Conservation (phyloP, 2,329 filamentous ascomycete genomes). For the Emericellopsis atlantica region DNA sequence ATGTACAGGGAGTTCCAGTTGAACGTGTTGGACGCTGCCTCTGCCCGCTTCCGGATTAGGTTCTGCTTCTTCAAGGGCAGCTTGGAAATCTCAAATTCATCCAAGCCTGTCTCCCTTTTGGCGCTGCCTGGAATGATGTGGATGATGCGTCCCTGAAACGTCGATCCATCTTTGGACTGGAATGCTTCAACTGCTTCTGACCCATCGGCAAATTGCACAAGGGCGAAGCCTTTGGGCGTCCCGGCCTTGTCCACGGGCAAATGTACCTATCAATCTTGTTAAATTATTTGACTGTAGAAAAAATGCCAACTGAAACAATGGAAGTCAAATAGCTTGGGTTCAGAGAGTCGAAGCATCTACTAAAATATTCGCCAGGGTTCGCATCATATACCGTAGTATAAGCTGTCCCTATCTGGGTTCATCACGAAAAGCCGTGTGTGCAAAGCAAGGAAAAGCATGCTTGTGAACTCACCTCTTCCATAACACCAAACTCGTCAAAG, state of each 20-base stretch:
- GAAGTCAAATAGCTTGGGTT: slow-evolving; percentile 18
- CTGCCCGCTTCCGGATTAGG: slow-evolving; percentile 72
- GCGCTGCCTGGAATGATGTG: slow-evolving; percentile 78
- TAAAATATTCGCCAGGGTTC: slow-evolving; percentile 93
- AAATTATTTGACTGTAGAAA: slow-evolving; percentile 8
- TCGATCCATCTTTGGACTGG: slow-evolving; percentile 65
- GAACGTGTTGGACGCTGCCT: slow-evolving; percentile 67
- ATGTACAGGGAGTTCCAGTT: slow-evolving; percentile 99
- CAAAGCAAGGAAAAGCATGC: neutral
- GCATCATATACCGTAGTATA: slow-evolving; percentile 89
- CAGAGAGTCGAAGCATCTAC: slow-evolving; percentile 98
- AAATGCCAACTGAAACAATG: slow-evolving; percentile 8
- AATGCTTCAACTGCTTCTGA: slow-evolving; percentile 69
- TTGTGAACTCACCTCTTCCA: slow-evolving; percentile 69
- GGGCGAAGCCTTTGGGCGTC: slow-evolving; percentile 79
- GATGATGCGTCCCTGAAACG: slow-evolving; percentile 84
- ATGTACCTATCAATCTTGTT: slow-evolving; percentile 55
- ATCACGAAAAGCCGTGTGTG: slow-evolving; percentile 51
- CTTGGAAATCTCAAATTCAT: slow-evolving; percentile 84
- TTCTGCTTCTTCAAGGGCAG: slow-evolving; percentile 91
- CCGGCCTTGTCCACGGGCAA: slow-evolving; percentile 63
- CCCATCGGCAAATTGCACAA: slow-evolving; percentile 65
- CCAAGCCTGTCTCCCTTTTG: slow-evolving; percentile 70
- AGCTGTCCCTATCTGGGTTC: slow-evolving; percentile 99
- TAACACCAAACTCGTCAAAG: slow-evolving; percentile 59